A percentile compares a stretch with the other conserved stretches of the same genome.
Conservation (phyloP, 1,139 yeast species). For the Lodderomyces parapsilosis region DNA sequence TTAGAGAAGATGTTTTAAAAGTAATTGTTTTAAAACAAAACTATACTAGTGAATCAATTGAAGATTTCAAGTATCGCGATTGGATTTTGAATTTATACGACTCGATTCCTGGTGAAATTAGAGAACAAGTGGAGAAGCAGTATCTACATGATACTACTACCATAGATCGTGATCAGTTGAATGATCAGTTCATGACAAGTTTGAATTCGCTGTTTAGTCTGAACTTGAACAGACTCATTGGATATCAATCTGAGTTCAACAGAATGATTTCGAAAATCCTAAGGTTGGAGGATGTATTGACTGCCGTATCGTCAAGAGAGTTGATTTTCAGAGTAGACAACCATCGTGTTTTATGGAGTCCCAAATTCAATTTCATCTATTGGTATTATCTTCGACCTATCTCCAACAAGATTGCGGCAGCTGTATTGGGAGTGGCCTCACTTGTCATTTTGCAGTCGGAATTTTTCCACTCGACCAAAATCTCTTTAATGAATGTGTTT, state of each 20-base stretch:
- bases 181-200: constrained; percentile 30
- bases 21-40: constrained; percentile 48
- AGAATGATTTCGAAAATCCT: constrained; percentile 32
- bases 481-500: constrained; percentile 60
- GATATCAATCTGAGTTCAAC: constrained; percentile 43
- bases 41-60: constrained; percentile 32
- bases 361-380: constrained; percentile 27
- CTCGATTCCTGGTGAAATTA: constrained; percentile 36
- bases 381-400: constrained; percentile 47
- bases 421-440: constrained; percentile 39
- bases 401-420: constrained; percentile 40
- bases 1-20: constrained; percentile 64
- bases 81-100: constrained; percentile 38
- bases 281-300: constrained; percentile 42
- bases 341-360: constrained; percentile 21
- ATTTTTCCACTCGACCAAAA: constrained; percentile 64
- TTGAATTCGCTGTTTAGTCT: constrained; percentile 39
- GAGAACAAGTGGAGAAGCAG: constrained; percentile 36
- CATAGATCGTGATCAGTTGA: constrained; percentile 38
- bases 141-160: constrained; percentile 21
- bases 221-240: constrained; percentile 38
- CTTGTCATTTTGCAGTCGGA: constrained; percentile 68
- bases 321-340: constrained; percentile 28
- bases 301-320: constrained; percentile 33
- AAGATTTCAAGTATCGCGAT: constrained; percentile 36